Evolutionary conservation across 345 rosid species (phyloP).

Genomic region (Eucalyptus brandiana): DNA sequence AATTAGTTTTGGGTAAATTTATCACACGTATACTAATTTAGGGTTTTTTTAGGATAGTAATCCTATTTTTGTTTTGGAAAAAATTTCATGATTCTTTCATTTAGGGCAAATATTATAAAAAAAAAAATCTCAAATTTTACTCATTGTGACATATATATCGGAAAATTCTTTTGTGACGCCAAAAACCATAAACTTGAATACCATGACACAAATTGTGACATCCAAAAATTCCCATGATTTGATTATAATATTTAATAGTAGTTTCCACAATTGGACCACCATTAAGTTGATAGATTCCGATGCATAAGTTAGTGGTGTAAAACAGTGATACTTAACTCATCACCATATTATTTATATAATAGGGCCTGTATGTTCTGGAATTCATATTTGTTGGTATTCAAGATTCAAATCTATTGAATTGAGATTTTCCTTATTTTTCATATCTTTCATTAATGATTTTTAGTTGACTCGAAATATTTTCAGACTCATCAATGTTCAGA

Average conservation of each 20-base stretch:
- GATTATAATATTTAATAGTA: no score
- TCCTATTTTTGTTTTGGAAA: no score
- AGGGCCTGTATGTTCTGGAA: not conserved
- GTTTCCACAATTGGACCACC: not conserved
- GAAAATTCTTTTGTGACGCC: not conserved
- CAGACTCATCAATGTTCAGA: not conserved
- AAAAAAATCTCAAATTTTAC: not conserved
- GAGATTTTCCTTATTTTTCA: not conserved
- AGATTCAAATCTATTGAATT: not conserved
- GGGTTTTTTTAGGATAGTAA: no score
- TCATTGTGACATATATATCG: rapidly evolving
- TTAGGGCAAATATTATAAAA: not conserved
- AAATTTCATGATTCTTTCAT: not conserved
- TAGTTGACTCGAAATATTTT: not conserved
- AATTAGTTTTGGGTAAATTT: no score
- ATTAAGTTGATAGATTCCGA: not conserved
- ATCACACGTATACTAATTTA: rapidly evolving
- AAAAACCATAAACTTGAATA: not conserved
- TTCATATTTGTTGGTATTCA: not conserved
- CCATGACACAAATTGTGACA: not conserved
- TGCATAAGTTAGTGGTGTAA: not conserved
- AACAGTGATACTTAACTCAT: rapidly evolving
- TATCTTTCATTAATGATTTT: no score
- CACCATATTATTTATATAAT: not conserved
- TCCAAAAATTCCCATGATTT: not conserved